A percentile compares a stretch with the other conserved stretches of the same genome.
These are phyloP conservation scores for Stropharia rugosoannulata DNA, from an alignment of 768 basidiomycete genomes.

Conservation along the genomic window DNA sequence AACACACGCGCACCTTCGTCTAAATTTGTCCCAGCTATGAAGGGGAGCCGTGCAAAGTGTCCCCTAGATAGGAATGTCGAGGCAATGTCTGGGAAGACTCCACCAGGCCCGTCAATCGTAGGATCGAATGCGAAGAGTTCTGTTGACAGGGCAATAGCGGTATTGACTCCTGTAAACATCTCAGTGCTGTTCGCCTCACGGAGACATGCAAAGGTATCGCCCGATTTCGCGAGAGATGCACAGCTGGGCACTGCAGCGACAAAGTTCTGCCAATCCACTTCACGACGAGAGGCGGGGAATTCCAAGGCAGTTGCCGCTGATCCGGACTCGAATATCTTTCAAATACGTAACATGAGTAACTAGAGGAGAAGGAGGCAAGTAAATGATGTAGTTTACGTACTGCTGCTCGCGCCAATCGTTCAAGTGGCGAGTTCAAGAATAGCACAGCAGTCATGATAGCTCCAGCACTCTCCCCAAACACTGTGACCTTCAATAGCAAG, in stretches of 20 bases:
- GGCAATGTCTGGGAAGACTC: conserved; percentile 38
- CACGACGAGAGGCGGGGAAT: conserved; percentile 28
- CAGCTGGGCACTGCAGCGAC: conserved; percentile 37
- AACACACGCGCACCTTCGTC: conserved; percentile 40
- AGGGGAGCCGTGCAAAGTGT: conserved; percentile 35
- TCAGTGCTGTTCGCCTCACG: conserved; percentile 20
- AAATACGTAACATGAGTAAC: neutral
- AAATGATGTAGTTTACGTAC: conserved; percentile 8
- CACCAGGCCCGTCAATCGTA: conserved; percentile 40
- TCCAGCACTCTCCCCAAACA: conserved; percentile 58
- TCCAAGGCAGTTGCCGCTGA: conserved; percentile 35
- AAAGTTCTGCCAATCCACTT: conserved; percentile 38
- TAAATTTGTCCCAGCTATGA: conserved; percentile 42
- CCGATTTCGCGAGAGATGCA: conserved; percentile 18
- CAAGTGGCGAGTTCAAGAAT: conserved; percentile 32
- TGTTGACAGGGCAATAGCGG: conserved; percentile 11
- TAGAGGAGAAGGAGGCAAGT: neutral
- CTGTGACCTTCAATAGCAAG: conserved; percentile 38
- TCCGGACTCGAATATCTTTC: conserved; percentile 41
- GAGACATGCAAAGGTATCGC: conserved; percentile 35
- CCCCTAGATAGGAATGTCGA: conserved; percentile 30
- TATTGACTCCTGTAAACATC: conserved; percentile 18
- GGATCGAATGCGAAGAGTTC: conserved; percentile 31
- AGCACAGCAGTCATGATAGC: conserved; percentile 44
- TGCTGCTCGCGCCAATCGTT: conserved; percentile 34